Evolutionary conservation across 352 stramenopile genomes (phyloP), one percentile per base, ranked within the genome.

Genomic region (Phytophthora brassicae): DNA sequence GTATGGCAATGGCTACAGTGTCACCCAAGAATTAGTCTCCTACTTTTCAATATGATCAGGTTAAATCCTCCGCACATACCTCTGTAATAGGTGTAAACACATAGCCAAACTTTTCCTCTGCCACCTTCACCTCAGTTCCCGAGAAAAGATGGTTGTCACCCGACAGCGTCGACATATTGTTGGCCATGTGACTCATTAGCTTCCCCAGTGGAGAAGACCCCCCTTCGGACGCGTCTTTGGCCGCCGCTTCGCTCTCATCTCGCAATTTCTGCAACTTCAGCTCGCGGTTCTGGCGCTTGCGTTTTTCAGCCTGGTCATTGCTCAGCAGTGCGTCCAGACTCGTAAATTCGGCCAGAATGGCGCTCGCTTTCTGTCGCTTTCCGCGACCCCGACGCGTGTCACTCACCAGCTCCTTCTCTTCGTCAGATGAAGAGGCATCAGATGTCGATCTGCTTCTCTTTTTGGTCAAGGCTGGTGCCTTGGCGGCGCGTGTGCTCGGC

Each of bases 61-160:
- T 9, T 31, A 4, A 31, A 4, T 8, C 26, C 26, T 13, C 22
- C 7, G 19, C 16, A 42, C 35, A 1, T 39, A 84, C 78, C 68
- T 89, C 76, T 6, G 73, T 84, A 16, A 94, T 91, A 5, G 85
- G 78, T 51, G 72, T 78, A 56, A 94, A 94, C 17, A 94, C 83
- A 57, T 91, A 94, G 46, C 81, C 85, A 50, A 92, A 94, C 56
- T 87, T 84, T 55, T 93, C 85, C 28, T 88, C 71, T 38, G 58
- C 75, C 7, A 72, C 56, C 26, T 57, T 55, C 24, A 77, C 26
- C 2, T 82, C 74, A 41, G 70, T 68, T 33, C 61, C 63, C 14
- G 70, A 60, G 44, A 91, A 91, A 4, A 89, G 51, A 46, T 89
- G 58, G 51, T 55, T 84, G 59, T 91, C 82, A 9, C 76, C 79